Base-by-base conservation (phyloP, 1,284 basidiomycete species). In the Fomitiporia mediterranea region DNA sequence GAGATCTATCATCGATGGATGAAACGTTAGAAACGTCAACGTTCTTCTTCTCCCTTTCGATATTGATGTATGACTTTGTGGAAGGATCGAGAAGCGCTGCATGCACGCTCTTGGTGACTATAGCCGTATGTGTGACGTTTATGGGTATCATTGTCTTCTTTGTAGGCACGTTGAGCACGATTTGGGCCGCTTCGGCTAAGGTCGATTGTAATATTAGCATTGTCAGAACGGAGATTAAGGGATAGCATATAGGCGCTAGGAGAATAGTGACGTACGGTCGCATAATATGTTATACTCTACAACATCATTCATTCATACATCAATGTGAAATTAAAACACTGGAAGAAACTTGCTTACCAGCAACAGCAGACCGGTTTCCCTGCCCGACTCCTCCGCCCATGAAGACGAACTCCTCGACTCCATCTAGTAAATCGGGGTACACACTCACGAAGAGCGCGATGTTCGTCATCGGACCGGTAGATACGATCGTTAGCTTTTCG, bases 371-470 rank as follows among this genome's bases (percentile, higher is more conserved):
- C 43, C 84, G 73, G 64, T 92, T 93, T 0, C 90, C 91, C 11
- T 89, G 66, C 3, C 90, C 90, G n/a, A 90, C 82, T 0, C 82
- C 87, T 37, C 91, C 91, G n/a, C 91, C 91, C 91, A 94, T 93
- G 64, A 91, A 89, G 3, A 91, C 86, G 56, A 93, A 81, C 62
- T 89, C 80, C 58, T 87, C 83, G 3, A 92, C 72, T 7, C 77
- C 84, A 2, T 74, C 74, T n/a, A 90, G 65, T 6, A 94, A 72
- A 39, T 89, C 81, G 0, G 86, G 81, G 67, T 86, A 86, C 0
- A 82, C 78, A 57, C 78, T 79, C 17, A 87, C 75, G 65, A 93
- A 91, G 1, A 91, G 70, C 0, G 88, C 91, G 35, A 89, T 75
- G 62, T 94, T 94, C n/a, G 91, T 93, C 81, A 90, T 82, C 2